phyloP scores from a whole-genome alignment of 768 basidiomycete species.

The Phlebiopsis flavidoalba region DNA sequence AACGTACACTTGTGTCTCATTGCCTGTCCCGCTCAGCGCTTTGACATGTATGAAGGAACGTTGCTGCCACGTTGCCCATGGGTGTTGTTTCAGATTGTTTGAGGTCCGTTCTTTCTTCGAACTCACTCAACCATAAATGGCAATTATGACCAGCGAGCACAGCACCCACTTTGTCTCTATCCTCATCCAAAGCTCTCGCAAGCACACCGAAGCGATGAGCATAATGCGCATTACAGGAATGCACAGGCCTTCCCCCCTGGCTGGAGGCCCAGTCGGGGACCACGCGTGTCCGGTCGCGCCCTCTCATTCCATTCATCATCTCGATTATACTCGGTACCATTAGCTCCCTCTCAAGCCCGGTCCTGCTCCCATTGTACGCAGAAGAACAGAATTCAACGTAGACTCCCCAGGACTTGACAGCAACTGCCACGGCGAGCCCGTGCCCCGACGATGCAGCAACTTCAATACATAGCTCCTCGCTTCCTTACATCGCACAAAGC shows the following conservation, averaged over 20 bases:
- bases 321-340: neutral
- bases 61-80: neutral
- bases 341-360: neutral
- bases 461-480: neutral
- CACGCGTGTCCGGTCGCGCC: constrained; percentile 3
- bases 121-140: constrained; percentile 4
- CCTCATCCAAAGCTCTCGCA: neutral
- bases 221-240: neutral
- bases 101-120: constrained; percentile 2
- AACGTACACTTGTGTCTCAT: neutral
- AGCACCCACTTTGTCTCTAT: neutral
- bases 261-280: neutral
- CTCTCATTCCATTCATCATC: constrained; percentile 1
- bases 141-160: neutral
- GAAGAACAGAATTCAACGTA: neutral
- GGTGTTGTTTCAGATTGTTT: constrained; percentile 1
- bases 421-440: neutral
- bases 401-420: neutral
- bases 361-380: constrained; percentile 6
- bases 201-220: neutral
- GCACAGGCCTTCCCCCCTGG: neutral
- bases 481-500: neutral
- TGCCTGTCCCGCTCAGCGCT: neutral
- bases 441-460: neutral
- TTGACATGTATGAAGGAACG: neutral